A percentile compares a stretch with the other conserved stretches of the same genome.
Evolutionary conservation across 2,329 filamentous ascomycete species (phyloP).

Genomic region (Alternaria postmessia): DNA sequence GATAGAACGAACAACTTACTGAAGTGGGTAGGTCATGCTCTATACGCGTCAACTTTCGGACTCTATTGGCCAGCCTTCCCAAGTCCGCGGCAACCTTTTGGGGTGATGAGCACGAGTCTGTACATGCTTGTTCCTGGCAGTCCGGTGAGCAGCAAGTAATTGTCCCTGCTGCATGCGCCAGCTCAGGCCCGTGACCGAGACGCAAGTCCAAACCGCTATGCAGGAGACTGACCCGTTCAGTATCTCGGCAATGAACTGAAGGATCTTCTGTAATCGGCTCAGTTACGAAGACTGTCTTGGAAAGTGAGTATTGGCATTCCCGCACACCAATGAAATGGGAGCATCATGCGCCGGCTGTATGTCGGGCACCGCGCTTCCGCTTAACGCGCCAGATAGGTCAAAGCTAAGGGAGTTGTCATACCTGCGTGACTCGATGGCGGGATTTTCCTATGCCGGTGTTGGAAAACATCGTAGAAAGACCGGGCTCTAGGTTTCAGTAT

Average conservation of each 20-base stretch:
- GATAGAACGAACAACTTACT: conserved; percentile 25
- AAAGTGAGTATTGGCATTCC: conserved; percentile 3
- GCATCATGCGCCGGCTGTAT: conserved; percentile 17
- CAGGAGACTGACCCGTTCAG: conserved; percentile 23
- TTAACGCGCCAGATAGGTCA: conserved; percentile 14
- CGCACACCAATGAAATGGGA: conserved; percentile 12
- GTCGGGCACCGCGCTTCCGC: conserved; percentile 14
- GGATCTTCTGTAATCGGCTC: conserved; percentile 33
- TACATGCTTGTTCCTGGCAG: conserved; percentile 37
- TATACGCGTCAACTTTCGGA: conserved; percentile 30
- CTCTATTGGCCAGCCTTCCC: conserved; percentile 25
- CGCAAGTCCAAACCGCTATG: conserved; percentile 26
- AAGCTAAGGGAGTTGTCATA: conserved; percentile 19
- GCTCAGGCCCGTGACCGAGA: conserved; percentile 28
- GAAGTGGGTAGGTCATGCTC: conserved; percentile 26
- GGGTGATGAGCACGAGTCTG: conserved; percentile 31
- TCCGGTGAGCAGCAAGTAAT: conserved; percentile 35
- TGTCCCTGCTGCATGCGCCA: conserved; percentile 28
- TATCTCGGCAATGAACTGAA: conserved; percentile 20
- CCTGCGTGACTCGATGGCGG: conserved; percentile 21
- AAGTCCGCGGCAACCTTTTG: conserved; percentile 36
- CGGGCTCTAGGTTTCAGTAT: conserved; percentile 29
- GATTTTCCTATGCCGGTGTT: conserved; percentile 22
- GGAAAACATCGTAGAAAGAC: conserved; percentile 32
- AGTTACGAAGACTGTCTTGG: conserved; percentile 24